These are phyloP conservation scores for Periconia digitata DNA, from an alignment of 2,329 filamentous ascomycete species.

Conservation along the genomic window DNA sequence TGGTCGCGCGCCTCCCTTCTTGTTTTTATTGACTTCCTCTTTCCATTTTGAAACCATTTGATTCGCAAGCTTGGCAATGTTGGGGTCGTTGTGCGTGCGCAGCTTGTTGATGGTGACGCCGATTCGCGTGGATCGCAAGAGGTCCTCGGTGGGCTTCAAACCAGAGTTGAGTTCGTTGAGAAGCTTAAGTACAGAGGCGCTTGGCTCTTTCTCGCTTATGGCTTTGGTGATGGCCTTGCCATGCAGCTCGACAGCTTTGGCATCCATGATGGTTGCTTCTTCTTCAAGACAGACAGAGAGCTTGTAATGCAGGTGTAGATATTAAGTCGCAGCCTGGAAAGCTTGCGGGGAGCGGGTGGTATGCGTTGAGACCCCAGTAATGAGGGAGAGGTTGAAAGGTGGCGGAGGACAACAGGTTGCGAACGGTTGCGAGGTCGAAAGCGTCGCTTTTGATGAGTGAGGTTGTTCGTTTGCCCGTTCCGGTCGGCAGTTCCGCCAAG, in stretches of 20 bases:
- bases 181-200: constrained; percentile 70
- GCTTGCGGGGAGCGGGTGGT: too few species aligned
- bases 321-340: too few species aligned
- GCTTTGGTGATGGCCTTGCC: constrained; percentile 82
- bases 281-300: neutral
- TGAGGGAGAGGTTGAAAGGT: too few species aligned
- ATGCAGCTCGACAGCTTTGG: constrained; percentile 76
- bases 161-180: constrained; percentile 79
- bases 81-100: constrained; percentile 74
- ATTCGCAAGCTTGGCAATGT: constrained; percentile 71
- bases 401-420: too few species aligned
- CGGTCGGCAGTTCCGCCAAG: constrained; percentile 10
- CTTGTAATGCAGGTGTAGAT: too few species aligned
- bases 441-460: neutral
- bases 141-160: constrained; percentile 81
- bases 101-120: constrained; percentile 87
- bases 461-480: constrained; percentile 1
- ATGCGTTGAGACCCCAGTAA: too few species aligned
- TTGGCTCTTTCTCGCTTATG: constrained; percentile 70
- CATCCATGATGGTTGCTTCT: constrained; percentile 62
- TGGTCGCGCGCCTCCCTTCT: constrained; percentile 24
- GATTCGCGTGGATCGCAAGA: constrained; percentile 87
- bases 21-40: constrained; percentile 66
- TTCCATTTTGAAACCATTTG: constrained; percentile 90
- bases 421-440: constrained; percentile 17